Percentiles rank a stretch among this genome's conserved stretches.
Evolutionary conservation across 164 flowering plant genomes (phyloP).

Genomic region (Amborella trichopoda): DNA sequence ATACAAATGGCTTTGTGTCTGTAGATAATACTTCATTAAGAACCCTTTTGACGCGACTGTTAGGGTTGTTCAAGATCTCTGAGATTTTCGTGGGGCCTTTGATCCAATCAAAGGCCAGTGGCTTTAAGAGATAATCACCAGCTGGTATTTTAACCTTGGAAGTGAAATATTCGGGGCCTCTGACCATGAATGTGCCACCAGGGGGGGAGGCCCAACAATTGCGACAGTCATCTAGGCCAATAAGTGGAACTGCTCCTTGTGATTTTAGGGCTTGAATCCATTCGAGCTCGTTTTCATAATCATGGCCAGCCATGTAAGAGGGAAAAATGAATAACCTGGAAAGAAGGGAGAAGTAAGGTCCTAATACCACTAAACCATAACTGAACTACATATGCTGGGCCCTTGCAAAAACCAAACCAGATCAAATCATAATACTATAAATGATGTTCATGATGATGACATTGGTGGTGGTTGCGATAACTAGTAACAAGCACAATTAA

Average conservation of each 20-base stretch:
- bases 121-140: constrained; percentile 67
- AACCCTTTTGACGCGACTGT: constrained; percentile 51
- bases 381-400: no score
- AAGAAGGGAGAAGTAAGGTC: no score
- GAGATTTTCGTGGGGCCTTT: constrained; percentile 52
- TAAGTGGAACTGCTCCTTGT: constrained; percentile 66
- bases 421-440: no score
- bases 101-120: constrained; percentile 92
- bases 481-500: no score
- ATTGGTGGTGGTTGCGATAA: no score
- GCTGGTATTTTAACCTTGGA: constrained; percentile 65
- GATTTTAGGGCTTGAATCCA: constrained; percentile 68
- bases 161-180: constrained; percentile 76
- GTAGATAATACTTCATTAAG: constrained; percentile 36
- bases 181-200: constrained; percentile 63
- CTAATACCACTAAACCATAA: no score
- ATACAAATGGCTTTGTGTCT: constrained; percentile 53
- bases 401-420: no score
- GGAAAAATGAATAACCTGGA: no score
- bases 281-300: constrained; percentile 21
- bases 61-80: constrained; percentile 48
- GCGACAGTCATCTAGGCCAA: constrained; percentile 59
- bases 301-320: constrained; percentile 42
- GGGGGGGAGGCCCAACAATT: constrained; percentile 91
- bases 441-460: no score